A percentile compares a stretch with the other conserved stretches of the same genome.
phyloP scores from a whole-genome alignment of 164 flowering plant genomes.

The Annona cherimola region DNA sequence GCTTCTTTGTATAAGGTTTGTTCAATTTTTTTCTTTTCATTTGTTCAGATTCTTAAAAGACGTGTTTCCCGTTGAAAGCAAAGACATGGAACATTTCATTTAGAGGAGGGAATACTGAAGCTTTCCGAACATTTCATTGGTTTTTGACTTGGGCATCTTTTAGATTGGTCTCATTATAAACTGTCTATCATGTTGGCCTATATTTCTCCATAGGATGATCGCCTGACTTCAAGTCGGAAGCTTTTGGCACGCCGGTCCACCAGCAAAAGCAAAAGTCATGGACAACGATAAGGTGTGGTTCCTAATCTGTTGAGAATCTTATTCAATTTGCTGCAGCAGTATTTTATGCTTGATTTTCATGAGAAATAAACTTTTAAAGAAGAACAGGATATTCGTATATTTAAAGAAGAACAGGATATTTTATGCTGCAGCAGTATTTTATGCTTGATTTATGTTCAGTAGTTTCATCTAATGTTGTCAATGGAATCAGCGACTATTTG shows the following conservation, averaged over 20 bases:
- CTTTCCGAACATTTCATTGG: not conserved
- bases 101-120: too few relatives aligned
- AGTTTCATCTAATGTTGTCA: too few relatives aligned
- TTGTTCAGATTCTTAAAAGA: too few relatives aligned
- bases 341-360: not conserved
- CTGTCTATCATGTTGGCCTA: not conserved
- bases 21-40: not conserved
- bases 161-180: not conserved
- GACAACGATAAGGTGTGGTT: constrained; percentile 26
- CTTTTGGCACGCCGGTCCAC: constrained; percentile 31
- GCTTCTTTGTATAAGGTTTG: constrained; percentile 89
- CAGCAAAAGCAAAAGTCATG: constrained; percentile 42
- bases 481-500: too few relatives aligned
- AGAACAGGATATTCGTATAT: too few relatives aligned
- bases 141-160: not conserved
- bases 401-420: too few relatives aligned
- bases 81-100: too few relatives aligned
- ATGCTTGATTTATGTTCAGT: too few relatives aligned
- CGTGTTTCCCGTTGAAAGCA: too few relatives aligned
- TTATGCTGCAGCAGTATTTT: too few relatives aligned
- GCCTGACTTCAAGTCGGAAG: constrained; percentile 31
- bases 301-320: constrained; percentile 9
- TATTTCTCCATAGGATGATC: constrained; percentile 38
- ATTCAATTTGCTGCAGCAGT: not conserved
- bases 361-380: too few relatives aligned